These are phyloP conservation scores for Rubus idaeus DNA, from an alignment of 306 rosid genomes.

Conservation along the genomic window DNA sequence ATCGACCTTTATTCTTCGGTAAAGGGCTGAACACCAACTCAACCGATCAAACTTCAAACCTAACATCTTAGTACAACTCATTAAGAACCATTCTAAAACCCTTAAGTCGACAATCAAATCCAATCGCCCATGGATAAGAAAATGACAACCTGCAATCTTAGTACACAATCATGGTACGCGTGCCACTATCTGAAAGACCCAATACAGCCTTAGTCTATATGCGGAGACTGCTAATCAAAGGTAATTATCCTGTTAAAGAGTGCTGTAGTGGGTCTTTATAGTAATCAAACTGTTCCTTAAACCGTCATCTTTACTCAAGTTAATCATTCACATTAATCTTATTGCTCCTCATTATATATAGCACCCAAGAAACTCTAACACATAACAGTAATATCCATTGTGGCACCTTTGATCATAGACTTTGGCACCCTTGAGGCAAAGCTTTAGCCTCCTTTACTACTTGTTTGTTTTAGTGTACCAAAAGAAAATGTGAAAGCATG, in stretches of 20 bases:
- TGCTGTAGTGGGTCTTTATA: background rate
- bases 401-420: background rate
- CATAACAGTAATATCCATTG: background rate
- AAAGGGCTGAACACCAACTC: too few species aligned
- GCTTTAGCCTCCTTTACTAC: too few species aligned
- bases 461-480: background rate
- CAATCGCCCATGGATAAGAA: too few species aligned
- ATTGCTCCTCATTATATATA: background rate
- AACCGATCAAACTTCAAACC: too few species aligned
- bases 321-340: background rate
- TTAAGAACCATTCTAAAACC: too few species aligned
- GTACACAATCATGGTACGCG: background rate
- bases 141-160: too few species aligned
- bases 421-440: background rate
- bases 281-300: conserved; percentile 3
- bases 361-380: background rate
- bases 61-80: too few species aligned
- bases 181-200: background rate
- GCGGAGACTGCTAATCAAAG: background rate
- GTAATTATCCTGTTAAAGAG: background rate
- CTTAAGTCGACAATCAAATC: too few species aligned
- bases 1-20: too few species aligned
- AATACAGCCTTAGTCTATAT: too few species aligned
- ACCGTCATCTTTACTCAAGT: background rate
- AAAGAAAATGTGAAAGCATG: conserved; percentile 13